Base-by-base conservation (phyloP, 305 asterid genomes). In the Solanum chacoense region DNA sequence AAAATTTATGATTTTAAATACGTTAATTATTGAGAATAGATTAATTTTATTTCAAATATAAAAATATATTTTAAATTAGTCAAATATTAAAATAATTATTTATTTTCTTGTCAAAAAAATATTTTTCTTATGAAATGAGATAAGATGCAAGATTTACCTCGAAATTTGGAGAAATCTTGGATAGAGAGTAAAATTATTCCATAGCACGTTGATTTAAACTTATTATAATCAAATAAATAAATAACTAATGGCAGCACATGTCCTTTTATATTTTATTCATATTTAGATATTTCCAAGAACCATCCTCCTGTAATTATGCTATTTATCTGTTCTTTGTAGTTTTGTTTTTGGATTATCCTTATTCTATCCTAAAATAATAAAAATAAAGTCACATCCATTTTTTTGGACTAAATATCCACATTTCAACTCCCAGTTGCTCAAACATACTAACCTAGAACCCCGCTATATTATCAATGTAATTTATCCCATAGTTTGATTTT, bases 351-450 rank as follows among this genome's bases (percentile, higher is more conserved):
- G 14, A 26, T 79, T 79, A 12, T 40, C n/a, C 9, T 78, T 38
- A 26, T 11, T 12, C 74, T n/a, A 26, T 40, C 36, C 14, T 22
- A n/a, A 74, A 45, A 12, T 20, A 28, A 29, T 72, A 38, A 38
- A 38, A 38, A 38, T 11, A 38, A 38, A 38, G 45, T 38, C 45
- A 38, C 45, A 38, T 38, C 45, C 14, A 38, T 16, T 69, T 76
- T 72, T 85, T 93, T 94, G 90, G 96, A 90, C 94, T 86, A 78
- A 24, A 20, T 31, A 8, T 1, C 22, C 71, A 93, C 94, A 88
- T 92, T 95, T 79, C 89, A 0, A 0, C 11, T 12, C 83, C n/a
- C 67, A 55, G 0, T 55, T 55, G 67, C 24, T 55, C 67, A 55
- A 55, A 55, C 9, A 55, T 18, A 55, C 67, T 55, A 18, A 18